Evolutionary conservation across 2,329 filamentous ascomycete genomes (phyloP).

Genomic region (Sordariomycetes sp.): DNA sequence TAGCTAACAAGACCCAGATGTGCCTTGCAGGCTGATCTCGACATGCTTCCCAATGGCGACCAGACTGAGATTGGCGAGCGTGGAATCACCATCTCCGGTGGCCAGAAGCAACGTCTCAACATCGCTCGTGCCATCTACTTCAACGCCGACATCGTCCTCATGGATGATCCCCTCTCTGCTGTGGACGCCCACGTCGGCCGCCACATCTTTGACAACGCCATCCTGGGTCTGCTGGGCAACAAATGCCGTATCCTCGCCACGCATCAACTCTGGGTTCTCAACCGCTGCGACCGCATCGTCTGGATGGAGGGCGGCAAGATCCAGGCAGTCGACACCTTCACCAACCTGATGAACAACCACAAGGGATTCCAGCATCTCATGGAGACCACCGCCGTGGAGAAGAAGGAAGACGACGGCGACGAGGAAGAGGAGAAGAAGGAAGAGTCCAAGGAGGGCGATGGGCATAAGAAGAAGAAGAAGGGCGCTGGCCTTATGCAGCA

Average conservation of each 20-base stretch:
- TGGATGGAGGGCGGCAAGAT: slow-evolving; percentile 86
- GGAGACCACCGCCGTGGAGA: slow-evolving; percentile 71
- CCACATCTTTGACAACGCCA: slow-evolving; percentile 87
- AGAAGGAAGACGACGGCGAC: slow-evolving; percentile 41
- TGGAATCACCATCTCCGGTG: slow-evolving; percentile 90
- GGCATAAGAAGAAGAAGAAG: slow-evolving; percentile 48
- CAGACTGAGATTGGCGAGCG: slow-evolving; percentile 89
- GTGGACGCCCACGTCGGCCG: slow-evolving; percentile 63
- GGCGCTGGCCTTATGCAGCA: slow-evolving; percentile 60
- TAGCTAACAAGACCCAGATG: slow-evolving; percentile 39
- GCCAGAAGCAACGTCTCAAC: slow-evolving; percentile 90
- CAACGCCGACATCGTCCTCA: slow-evolving; percentile 56
- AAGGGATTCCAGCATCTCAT: slow-evolving; percentile 74
- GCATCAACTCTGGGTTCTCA: slow-evolving; percentile 89
- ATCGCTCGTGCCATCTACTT: slow-evolving; percentile 78
- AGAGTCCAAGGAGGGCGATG: slow-evolving; percentile 26
- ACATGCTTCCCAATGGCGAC: slow-evolving; percentile 88
- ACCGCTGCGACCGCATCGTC: slow-evolving; percentile 81
- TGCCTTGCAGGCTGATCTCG: slow-evolving; percentile 74
- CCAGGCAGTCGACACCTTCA: slow-evolving; percentile 79
- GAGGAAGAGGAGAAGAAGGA: slow-evolving; percentile 36
- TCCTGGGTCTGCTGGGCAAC: slow-evolving; percentile 76
- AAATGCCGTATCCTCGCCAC: slow-evolving; percentile 90
- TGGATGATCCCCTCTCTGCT: slow-evolving; percentile 61
- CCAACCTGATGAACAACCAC: slow-evolving; percentile 74